Evolutionary conservation across 257 asterid genomes (phyloP).

Genomic region (Lycium barbarum): DNA sequence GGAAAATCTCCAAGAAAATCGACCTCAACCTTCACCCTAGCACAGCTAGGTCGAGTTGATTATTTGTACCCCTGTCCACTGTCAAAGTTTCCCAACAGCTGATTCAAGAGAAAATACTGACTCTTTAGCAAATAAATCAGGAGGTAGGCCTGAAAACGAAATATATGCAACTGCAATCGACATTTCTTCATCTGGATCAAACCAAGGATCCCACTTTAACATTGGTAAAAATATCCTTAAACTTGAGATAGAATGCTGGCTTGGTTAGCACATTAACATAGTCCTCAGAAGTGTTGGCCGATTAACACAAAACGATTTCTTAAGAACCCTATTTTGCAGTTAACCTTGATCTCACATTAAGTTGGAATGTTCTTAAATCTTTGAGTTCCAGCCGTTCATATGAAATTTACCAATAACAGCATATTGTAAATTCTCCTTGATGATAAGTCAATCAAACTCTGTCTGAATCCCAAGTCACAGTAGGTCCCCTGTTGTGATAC

Average conservation of each 20-base stretch:
- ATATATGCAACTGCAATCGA: neutral
- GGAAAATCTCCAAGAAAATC: slow-evolving; percentile 1
- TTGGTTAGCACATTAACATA: neutral
- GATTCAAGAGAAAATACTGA: neutral
- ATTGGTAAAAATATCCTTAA: neutral
- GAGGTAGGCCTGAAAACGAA: neutral
- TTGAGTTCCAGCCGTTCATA: neutral
- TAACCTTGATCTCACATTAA: neutral
- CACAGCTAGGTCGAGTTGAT: neutral
- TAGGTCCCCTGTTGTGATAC: neutral
- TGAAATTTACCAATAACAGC: neutral
- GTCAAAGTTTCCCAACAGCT: neutral
- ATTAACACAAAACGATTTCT: neutral
- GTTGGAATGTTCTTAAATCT: neutral
- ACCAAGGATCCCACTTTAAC: neutral
- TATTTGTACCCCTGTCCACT: neutral
- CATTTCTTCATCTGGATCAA: neutral
- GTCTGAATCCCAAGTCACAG: neutral
- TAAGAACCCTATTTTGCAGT: neutral
- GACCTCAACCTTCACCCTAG: neutral
- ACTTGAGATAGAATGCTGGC: neutral
- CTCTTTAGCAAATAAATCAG: neutral
- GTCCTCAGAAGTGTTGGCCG: too few species aligned
- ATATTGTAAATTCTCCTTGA: neutral
- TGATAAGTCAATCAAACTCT: neutral